Conservation (phyloP, 108 stramenopile genomes). For the Seminavis robusta region DNA sequence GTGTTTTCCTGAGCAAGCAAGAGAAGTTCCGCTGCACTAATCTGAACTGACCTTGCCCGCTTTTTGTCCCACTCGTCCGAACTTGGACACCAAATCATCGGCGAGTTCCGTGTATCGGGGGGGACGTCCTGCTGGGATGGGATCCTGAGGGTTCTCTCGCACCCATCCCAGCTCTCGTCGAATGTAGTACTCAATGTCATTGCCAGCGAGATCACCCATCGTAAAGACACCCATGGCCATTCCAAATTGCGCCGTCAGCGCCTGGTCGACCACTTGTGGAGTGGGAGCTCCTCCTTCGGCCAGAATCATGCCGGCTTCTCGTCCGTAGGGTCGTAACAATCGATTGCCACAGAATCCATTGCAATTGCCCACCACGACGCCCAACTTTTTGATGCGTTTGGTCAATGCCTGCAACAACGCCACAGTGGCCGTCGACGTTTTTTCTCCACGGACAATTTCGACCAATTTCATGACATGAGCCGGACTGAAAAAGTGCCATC, state of each 20-base stretch:
- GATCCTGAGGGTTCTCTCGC: conserved; percentile 16
- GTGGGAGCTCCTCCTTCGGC: conserved; percentile 57
- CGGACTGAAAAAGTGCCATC: conserved; percentile 97
- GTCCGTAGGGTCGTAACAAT: conserved; percentile 84
- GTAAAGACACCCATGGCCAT: conserved; percentile 84
- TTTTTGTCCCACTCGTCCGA: conserved; percentile 91
- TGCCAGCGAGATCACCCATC: conserved; percentile 94
- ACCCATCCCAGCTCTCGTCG: conserved; percentile 72
- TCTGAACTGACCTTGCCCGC: conserved; percentile 52
- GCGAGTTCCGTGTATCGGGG: conserved; percentile 82
- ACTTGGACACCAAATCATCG: conserved; percentile 79
- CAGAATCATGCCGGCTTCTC: conserved; percentile 66
- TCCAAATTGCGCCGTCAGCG: conserved; percentile 70
- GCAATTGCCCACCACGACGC: conserved; percentile 95
- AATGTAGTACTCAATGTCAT: conserved; percentile 90
- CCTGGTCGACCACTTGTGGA: conserved; percentile 68
- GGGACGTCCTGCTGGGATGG: conserved; percentile 34
- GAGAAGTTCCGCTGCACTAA: too few relatives aligned
- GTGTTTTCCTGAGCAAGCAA: too few relatives aligned
- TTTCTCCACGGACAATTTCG: conserved; percentile 83
- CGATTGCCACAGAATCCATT: conserved; percentile 98
- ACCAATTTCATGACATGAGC: conserved; percentile 95
- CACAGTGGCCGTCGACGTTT: conserved; percentile 58
- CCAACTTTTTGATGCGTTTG: conserved; percentile 87
- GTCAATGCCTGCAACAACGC: conserved; percentile 74